Percentiles rank a stretch among this genome's conserved stretches.
Conservation (phyloP, 2,329 filamentous ascomycete genomes). For the Clarireedia paspali region DNA sequence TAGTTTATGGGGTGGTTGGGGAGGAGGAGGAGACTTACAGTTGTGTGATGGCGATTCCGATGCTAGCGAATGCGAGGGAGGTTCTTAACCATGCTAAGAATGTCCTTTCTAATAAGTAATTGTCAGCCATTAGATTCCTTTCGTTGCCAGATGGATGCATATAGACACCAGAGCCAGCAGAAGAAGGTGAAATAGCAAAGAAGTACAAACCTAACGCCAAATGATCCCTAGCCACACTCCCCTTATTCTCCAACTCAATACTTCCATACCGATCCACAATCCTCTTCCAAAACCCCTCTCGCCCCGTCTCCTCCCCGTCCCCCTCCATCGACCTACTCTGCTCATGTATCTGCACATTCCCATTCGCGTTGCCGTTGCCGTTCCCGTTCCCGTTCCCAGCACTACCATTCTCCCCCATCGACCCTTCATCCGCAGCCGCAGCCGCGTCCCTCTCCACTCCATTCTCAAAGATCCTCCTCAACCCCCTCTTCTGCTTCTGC, state of each 20-base stretch:
- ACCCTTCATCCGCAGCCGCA: too few relatives aligned
- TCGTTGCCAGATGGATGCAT: background rate
- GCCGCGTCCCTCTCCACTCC: background rate
- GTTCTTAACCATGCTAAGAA: slow-evolving; percentile 83
- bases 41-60: slow-evolving; percentile 77
- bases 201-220: slow-evolving; percentile 59
- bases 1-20: background rate
- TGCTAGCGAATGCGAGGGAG: slow-evolving; percentile 72
- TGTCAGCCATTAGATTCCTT: background rate
- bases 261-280: slow-evolving; percentile 38
- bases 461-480: slow-evolving; percentile 20
- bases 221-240: slow-evolving; percentile 75
- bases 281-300: slow-evolving; percentile 33
- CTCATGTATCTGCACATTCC: background rate
- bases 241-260: slow-evolving; percentile 79
- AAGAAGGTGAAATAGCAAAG: slow-evolving; percentile 4
- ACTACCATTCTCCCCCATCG: too few relatives aligned
- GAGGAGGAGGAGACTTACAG: slow-evolving; percentile 33
- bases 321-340: too few relatives aligned
- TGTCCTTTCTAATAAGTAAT: slow-evolving; percentile 55
- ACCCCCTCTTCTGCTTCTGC: too few relatives aligned
- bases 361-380: too few relatives aligned
- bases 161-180: background rate
- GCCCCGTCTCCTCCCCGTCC: slow-evolving; percentile 3
- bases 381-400: too few relatives aligned